Evolutionary conservation across 2,329 filamentous ascomycete species (phyloP), one percentile per base, ranked within the genome.

Genomic region (Xylariaceae sp.): DNA sequence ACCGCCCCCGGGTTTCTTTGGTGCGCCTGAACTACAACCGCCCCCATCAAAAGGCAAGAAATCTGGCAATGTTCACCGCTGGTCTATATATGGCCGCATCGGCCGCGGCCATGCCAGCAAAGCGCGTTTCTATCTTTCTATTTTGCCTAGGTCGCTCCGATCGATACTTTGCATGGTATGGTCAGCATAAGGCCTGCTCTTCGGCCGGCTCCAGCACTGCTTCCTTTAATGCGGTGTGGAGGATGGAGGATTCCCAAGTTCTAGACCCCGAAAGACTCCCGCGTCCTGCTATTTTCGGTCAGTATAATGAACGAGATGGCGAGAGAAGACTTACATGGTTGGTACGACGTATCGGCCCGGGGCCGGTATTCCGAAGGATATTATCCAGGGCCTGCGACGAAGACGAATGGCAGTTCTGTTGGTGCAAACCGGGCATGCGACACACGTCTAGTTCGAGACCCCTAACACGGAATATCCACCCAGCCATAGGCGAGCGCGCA

Each of bases 61-160:
- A 40, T 32, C 16, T 27, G 24, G 37, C 29, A 41, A 20, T 32
- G 18, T 50, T 30, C 29, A 43, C 16, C 45, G 26, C 43, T 35
- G 27, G 36, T 36, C 40, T 21, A 44, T n/a, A n/a, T n/a, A n/a
- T 33, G 48, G 55, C 7, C 52, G 47, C 55, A 52, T 45, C 15
- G 30, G 30, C 40, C 30, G 43, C 26, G 43, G 29, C 55, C 45
- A 30, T 29, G 20, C 27, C 20, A 24, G 9, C n/a, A 35, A 46
- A 15, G 39, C 13, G 21, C 30, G 27, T 50, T 24, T 40, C 11
- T 21, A 29, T 37, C 29, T 53, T 20, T 35, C 44, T 36, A 46
- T 46, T 3, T 48, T 35, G 46, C 21, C 52, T 52, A 42, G 46
- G 24, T 30, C 33, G 15, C 35, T 13, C 10, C 30, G 42, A 42